Base-by-base conservation (phyloP, 116 monocot genomes). In the Posidonia oceanica region DNA sequence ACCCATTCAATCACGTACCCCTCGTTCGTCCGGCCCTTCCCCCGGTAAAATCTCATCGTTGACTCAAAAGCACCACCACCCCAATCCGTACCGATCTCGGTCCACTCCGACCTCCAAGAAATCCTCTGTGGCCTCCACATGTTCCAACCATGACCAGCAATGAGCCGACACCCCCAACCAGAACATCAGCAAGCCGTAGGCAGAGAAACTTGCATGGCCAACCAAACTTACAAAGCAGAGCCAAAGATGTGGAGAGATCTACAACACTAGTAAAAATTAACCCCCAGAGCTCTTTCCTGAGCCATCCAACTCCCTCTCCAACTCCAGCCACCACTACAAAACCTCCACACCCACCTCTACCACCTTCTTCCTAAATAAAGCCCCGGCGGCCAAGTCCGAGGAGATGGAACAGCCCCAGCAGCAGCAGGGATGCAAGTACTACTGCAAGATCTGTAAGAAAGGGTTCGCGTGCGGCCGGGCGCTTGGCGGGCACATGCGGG, bases 401-500 rank as follows among this genome's bases (percentile, higher is more conserved):
- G 29, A 29, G 39, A 61, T 61, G 60, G 71, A 72, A 17, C 56
- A 56, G 38, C 57, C 17, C 18, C 56, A 70, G 2, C 70, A 3
- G 17, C 52, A 64, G 36, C 71, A 67, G 38, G 3, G 29, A 3
- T 69, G 70, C 70, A 93, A 88, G 77, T 79, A 90, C 78, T 73
- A 81, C 71, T 94, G 94, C 74, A 63, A 79, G 37, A 76, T 90
- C 29, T 94, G 90, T 76, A 86, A 80, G 67, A 90, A 88, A 64
- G 90, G 87, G 3, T 94, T 94, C 73, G 75, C 80, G 4, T 83
- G 85, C 72, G 90, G 90, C 14, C 78, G 82, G 4, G 87, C 90
- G 1, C 85, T 90, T 2, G 94, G 90, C 0, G 94, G 90, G 14
- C 94, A 94, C 80, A 94, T 94, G 90, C 59, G 87, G 1, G 85